A percentile compares a stretch with the other conserved stretches of the same genome.
These are phyloP conservation scores for Pelargonium exstipulatum DNA, from an alignment of 441 rosid genomes.

Conservation along the genomic window DNA sequence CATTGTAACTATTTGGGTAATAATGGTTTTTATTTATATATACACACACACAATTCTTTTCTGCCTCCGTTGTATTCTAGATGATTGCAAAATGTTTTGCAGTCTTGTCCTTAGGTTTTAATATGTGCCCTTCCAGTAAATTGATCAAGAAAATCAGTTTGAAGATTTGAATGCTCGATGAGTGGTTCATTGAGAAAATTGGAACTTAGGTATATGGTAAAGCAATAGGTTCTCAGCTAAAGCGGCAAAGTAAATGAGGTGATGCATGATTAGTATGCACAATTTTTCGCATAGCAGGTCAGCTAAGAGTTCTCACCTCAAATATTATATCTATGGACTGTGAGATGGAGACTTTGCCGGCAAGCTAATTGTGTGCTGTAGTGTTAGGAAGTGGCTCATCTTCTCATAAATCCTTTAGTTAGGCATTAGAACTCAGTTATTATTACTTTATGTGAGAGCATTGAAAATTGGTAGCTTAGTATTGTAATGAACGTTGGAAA, in stretches of 20 bases:
- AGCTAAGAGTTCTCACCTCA: neutral
- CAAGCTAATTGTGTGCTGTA: neutral
- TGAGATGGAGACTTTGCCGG: neutral
- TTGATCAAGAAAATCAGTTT: too few relatives aligned
- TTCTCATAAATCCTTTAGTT: neutral
- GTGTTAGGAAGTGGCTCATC: neutral
- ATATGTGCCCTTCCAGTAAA: too few relatives aligned
- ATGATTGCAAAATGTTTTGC: too few relatives aligned
- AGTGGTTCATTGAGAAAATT: too few relatives aligned
- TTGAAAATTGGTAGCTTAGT: neutral
- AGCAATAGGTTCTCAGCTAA: neutral
- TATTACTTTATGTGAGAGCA: neutral
- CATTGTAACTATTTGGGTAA: too few relatives aligned
- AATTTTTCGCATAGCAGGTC: neutral
- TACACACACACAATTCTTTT: too few relatives aligned
- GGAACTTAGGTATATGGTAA: neutral
- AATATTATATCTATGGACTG: neutral
- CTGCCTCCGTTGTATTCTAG: too few relatives aligned
- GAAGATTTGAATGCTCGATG: too few relatives aligned
- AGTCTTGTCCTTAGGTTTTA: too few relatives aligned
- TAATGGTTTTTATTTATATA: too few relatives aligned
- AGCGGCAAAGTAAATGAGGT: neutral
- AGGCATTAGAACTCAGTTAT: neutral
- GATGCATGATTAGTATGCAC: too few relatives aligned
- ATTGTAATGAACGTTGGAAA: neutral